These are phyloP conservation scores for Plectranthus barbatus DNA, from an alignment of 257 asterid species.

Conservation along the genomic window DNA sequence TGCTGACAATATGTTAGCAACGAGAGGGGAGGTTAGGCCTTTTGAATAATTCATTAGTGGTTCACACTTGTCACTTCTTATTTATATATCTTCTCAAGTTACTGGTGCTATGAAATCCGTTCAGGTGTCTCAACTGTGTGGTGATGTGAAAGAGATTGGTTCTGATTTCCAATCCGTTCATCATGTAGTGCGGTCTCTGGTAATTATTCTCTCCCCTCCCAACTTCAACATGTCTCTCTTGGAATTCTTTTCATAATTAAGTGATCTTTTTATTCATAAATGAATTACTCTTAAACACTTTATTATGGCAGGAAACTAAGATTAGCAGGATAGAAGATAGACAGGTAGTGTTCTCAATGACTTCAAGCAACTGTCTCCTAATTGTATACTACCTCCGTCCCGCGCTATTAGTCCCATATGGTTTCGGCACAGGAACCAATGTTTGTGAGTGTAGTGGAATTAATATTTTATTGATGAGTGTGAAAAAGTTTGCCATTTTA, in stretches of 20 bases:
- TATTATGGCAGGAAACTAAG: constrained; percentile 59
- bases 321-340: constrained; percentile 70
- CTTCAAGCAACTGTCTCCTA: neutral
- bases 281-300: constrained; percentile 7
- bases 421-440: too few species aligned
- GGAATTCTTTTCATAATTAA: constrained; percentile 9
- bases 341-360: constrained; percentile 46
- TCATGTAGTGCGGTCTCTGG: constrained; percentile 71
- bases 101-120: constrained; percentile 10
- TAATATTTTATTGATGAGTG: too few species aligned
- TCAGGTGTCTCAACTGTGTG: constrained; percentile 61
- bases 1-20: constrained; percentile 44
- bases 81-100: constrained; percentile 8
- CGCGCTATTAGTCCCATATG: too few species aligned
- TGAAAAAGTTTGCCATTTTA: too few species aligned
- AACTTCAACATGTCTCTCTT: neutral
- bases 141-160: constrained; percentile 50
- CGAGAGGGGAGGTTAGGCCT: constrained; percentile 61
- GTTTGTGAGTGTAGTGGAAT: too few species aligned
- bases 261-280: neutral
- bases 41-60: neutral
- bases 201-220: constrained; percentile 23
- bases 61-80: neutral
- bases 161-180: constrained; percentile 57
- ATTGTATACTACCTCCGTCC: neutral